These are phyloP conservation scores for Populus hybrid DNA, from an alignment of 441 rosid species.

Conservation along the genomic window DNA sequence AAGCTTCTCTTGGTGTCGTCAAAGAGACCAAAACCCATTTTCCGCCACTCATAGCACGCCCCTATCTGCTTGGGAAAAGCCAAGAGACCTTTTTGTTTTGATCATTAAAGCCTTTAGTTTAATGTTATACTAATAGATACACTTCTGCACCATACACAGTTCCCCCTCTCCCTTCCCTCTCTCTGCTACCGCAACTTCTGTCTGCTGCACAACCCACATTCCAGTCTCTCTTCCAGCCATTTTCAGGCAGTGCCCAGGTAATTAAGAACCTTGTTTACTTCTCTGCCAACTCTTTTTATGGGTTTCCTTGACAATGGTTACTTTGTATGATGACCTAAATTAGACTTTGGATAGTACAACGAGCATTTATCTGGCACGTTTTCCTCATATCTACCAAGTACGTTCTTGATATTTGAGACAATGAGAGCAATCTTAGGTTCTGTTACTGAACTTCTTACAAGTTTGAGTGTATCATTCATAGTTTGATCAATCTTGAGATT, in stretches of 20 bases:
- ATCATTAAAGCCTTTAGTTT: not conserved
- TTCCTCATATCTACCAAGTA: not conserved
- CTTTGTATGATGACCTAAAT: not conserved
- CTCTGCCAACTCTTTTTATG: not conserved
- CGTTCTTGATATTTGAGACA: not conserved
- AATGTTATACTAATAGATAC: not conserved
- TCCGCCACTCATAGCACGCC: conserved; percentile 64
- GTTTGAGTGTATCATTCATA: not conserved
- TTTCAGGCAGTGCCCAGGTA: conserved; percentile 38
- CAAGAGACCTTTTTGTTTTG: conserved; percentile 23
- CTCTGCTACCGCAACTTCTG: not conserved
- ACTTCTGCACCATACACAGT: conserved; percentile 9
- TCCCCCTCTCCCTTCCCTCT: not conserved
- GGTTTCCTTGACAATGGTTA: not conserved
- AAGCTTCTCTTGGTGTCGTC: too few relatives aligned
- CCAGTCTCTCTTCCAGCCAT: conserved; percentile 27
- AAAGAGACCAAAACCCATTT: conserved; percentile 39
- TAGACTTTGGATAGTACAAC: too few relatives aligned
- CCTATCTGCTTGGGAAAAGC: conserved; percentile 78
- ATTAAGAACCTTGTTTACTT: conserved; percentile 18
- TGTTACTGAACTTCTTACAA: not conserved
- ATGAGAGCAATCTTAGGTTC: not conserved
- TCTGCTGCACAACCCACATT: conserved; percentile 31
- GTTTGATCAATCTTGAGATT: not conserved
- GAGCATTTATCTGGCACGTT: too few relatives aligned